Conservation (phyloP, 1,284 basidiomycete genomes). For the Phylloporus gajari region DNA sequence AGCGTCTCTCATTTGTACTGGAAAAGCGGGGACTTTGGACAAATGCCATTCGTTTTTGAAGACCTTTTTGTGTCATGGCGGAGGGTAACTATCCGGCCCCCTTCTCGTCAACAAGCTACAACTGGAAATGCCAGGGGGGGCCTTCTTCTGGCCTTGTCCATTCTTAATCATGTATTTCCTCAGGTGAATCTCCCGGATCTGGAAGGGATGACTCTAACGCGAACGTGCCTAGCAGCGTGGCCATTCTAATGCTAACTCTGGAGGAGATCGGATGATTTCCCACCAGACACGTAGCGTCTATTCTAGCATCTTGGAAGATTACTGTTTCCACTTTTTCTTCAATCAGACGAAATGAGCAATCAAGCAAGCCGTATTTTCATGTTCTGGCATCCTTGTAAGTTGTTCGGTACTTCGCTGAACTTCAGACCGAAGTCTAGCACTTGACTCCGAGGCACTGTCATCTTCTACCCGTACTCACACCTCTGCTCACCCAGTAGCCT, state of each 20-base stretch:
- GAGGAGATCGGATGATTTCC: not conserved
- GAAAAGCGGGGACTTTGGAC: too few relatives aligned
- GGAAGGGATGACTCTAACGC: not conserved
- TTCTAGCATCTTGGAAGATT: constrained; percentile 5
- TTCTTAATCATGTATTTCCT: not conserved
- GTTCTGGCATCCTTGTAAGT: too few relatives aligned
- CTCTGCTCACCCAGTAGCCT: constrained; percentile 19
- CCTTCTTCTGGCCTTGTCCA: constrained; percentile 5
- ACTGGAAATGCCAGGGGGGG: not conserved
- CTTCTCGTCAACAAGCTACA: too few relatives aligned
- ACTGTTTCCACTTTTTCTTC: not conserved
- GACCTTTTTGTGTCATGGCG: too few relatives aligned
- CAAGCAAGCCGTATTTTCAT: constrained; percentile 6
- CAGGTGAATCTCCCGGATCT: constrained; percentile 13
- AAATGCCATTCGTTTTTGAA: too few relatives aligned
- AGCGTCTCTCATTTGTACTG: too few relatives aligned
- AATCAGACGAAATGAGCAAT: not conserved
- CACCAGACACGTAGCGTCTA: not conserved
- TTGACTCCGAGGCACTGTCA: not conserved
- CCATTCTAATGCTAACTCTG: not conserved
- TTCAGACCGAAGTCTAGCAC: not conserved
- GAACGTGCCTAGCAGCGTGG: too few relatives aligned
- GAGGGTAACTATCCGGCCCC: too few relatives aligned
- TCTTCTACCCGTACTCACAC: constrained; percentile 1
- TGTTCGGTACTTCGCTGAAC: too few relatives aligned